Conservation (phyloP, 768 basidiomycete species). For the Scleroderma citrinum region DNA sequence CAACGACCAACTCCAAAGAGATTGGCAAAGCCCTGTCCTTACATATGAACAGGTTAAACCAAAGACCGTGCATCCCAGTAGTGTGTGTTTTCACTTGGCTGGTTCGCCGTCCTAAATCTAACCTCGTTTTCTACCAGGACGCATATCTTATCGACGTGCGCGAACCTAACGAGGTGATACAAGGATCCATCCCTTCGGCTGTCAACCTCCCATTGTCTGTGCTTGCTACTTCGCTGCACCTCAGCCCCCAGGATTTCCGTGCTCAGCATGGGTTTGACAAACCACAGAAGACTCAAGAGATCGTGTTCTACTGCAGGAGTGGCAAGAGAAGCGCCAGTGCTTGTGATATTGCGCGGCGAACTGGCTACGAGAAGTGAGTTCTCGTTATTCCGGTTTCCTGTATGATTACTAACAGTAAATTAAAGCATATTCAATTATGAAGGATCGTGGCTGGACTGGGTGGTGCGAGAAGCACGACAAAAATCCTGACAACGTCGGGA, state of each 20-base stretch:
- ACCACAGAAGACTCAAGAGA: constrained; percentile 61
- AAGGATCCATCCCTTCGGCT: constrained; percentile 88
- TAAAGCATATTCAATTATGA: constrained; percentile 66
- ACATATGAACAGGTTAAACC: constrained; percentile 80
- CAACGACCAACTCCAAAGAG: constrained; percentile 43
- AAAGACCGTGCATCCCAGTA: constrained; percentile 67
- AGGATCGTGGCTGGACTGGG: constrained; percentile 90
- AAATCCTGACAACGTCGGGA: constrained; percentile 13
- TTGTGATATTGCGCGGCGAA: constrained; percentile 72
- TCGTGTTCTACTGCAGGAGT: constrained; percentile 89
- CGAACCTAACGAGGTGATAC: constrained; percentile 84
- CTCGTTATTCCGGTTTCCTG: background rate
- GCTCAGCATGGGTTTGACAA: constrained; percentile 69
- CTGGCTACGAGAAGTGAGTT: constrained; percentile 75
- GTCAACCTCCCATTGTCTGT: constrained; percentile 84
- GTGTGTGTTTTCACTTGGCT: constrained; percentile 32
- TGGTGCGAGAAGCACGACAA: constrained; percentile 44
- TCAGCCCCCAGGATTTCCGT: constrained; percentile 51
- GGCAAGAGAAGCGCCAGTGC: constrained; percentile 81
- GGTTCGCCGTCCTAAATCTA: background rate
- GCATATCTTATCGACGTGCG: constrained; percentile 85
- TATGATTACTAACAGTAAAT: background rate
- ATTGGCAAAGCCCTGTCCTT: constrained; percentile 73
- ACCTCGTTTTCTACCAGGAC: constrained; percentile 37
- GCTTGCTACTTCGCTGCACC: constrained; percentile 61